These are phyloP conservation scores for Nissolia schottii DNA, from an alignment of 306 rosid genomes.

Conservation along the genomic window DNA sequence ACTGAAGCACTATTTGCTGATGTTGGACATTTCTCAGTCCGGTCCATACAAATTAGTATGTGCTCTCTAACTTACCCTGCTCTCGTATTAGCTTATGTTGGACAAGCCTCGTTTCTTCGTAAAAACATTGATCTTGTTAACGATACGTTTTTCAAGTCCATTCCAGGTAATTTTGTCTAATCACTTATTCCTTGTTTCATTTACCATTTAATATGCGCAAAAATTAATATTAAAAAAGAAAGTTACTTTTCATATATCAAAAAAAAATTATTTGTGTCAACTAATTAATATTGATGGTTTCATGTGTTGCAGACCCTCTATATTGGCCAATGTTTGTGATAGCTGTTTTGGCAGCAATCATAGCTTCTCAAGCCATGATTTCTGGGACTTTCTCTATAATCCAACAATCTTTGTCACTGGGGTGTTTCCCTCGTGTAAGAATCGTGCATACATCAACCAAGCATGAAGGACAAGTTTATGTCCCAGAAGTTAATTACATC, in stretches of 20 bases:
- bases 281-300: background rate
- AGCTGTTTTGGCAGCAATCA: slow-evolving; percentile 60
- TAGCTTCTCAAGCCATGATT: slow-evolving; percentile 87
- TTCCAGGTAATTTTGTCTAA: slow-evolving; percentile 46
- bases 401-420: slow-evolving; percentile 69
- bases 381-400: slow-evolving; percentile 73
- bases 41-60: slow-evolving; percentile 75
- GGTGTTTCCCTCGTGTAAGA: slow-evolving; percentile 80
- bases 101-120: slow-evolving; percentile 83
- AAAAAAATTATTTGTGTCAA: background rate
- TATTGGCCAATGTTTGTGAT: slow-evolving; percentile 74
- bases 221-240: no score
- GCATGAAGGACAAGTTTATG: slow-evolving; percentile 70
- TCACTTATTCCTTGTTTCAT: no score
- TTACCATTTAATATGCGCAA: no score
- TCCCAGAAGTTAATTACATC: slow-evolving; percentile 65
- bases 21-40: slow-evolving; percentile 77
- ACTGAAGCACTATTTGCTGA: slow-evolving; percentile 86
- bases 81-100: slow-evolving; percentile 56
- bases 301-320: slow-evolving; percentile 37
- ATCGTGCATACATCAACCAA: slow-evolving; percentile 69
- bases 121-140: slow-evolving; percentile 33
- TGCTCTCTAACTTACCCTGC: slow-evolving; percentile 70
- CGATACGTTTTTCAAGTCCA: slow-evolving; percentile 55
- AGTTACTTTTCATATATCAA: no score